These are phyloP conservation scores for Neotropicomus parvogracilis DNA, from an alignment of 1,284 basidiomycete species.

Conservation along the genomic window DNA sequence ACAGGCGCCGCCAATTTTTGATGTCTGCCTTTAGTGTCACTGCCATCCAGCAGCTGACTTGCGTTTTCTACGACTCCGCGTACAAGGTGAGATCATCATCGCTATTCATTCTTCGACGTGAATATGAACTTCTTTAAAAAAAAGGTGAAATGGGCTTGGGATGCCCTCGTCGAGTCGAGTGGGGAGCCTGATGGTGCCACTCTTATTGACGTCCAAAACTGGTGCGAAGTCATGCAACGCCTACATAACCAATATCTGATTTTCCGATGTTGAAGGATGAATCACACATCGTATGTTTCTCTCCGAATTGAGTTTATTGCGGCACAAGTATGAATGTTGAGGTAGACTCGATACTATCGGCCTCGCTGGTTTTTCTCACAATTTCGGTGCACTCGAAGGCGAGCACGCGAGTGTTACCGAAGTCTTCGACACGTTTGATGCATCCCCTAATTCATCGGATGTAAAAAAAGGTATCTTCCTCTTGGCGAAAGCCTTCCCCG, in stretches of 20 bases:
- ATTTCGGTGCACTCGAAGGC: conserved; percentile 34
- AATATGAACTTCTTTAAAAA: neutral
- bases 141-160: conserved; percentile 48
- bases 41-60: conserved; percentile 10
- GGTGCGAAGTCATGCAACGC: neutral
- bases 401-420: conserved; percentile 26
- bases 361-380: conserved; percentile 51
- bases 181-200: conserved; percentile 25
- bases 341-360: conserved; percentile 26
- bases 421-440: neutral
- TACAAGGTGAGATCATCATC: conserved; percentile 41
- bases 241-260: neutral
- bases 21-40: conserved; percentile 2
- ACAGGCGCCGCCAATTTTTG: conserved; percentile 36
- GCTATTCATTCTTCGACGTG: neutral
- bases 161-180: conserved; percentile 39
- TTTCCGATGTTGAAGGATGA: conserved; percentile 37
- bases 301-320: neutral
- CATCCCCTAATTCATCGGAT: neutral
- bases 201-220: conserved; percentile 49
- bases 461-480: neutral
- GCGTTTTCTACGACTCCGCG: conserved; percentile 27
- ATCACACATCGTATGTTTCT: conserved; percentile 41
- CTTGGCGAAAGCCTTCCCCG: conserved; percentile 15
- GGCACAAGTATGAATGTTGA: conserved; percentile 28